phyloP scores from a whole-genome alignment of 164 flowering plant genomes.

The Stephania cephalantha region DNA sequence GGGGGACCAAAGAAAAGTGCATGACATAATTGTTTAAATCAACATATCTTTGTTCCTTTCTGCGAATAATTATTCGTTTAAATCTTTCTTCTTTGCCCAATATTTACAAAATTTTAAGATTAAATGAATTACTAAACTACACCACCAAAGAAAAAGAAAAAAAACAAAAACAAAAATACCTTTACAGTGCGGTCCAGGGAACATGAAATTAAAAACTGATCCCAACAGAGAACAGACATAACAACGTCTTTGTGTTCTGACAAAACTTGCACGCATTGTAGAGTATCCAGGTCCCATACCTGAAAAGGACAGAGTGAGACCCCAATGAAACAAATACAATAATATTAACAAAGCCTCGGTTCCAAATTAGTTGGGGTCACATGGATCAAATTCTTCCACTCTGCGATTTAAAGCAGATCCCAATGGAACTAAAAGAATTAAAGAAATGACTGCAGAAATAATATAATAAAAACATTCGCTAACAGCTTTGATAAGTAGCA shows the following conservation, averaged over 20 bases:
- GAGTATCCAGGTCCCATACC: slow-evolving; percentile 73
- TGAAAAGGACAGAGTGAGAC: slow-evolving; percentile 24
- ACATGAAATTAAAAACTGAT: slow-evolving; percentile 79
- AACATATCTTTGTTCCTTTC: neutral
- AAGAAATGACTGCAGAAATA: neutral
- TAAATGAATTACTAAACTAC: too few relatives aligned
- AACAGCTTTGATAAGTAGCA: neutral
- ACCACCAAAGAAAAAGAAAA: neutral
- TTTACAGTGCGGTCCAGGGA: slow-evolving; percentile 84
- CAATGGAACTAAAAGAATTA: neutral
- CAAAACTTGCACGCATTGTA: slow-evolving; percentile 78
- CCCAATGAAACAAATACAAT: neutral
- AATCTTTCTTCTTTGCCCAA: neutral
- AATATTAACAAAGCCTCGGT: too few relatives aligned
- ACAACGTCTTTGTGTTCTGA: slow-evolving; percentile 75
- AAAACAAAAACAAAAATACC: slow-evolving; percentile 32
- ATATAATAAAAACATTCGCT: neutral
- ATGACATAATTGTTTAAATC: neutral
- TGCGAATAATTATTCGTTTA: neutral
- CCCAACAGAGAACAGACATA: slow-evolving; percentile 95
- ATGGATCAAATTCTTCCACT: too few relatives aligned
- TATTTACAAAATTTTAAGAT: neutral
- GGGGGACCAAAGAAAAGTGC: neutral
- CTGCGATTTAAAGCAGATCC: neutral
- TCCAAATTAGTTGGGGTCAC: too few relatives aligned